Conservation (phyloP, 345 rosid species). For the Chamaenerion angustifolium region DNA sequence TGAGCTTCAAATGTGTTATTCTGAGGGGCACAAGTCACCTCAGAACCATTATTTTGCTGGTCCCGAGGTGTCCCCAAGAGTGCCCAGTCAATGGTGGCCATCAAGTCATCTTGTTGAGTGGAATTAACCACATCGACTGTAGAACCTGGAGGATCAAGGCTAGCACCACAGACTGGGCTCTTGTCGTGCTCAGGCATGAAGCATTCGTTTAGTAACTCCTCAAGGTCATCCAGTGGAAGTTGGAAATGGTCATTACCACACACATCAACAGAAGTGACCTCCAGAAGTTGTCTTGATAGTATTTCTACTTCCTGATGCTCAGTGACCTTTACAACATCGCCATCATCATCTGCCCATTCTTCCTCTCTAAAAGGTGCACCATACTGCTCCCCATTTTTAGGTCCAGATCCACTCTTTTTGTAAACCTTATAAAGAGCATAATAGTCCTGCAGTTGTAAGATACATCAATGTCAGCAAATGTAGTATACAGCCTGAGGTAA, state of each 20-base stretch:
- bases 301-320: slow-evolving; percentile 2
- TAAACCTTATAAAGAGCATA: slow-evolving; percentile 69
- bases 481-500: no score
- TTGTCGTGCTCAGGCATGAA: slow-evolving; percentile 17
- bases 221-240: slow-evolving; percentile 24
- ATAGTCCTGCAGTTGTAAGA: slow-evolving; percentile 28
- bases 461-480: background rate
- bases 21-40: slow-evolving; percentile 19
- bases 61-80: slow-evolving; percentile 20
- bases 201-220: slow-evolving; percentile 29
- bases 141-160: slow-evolving; percentile 4
- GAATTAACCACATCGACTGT: slow-evolving; percentile 10
- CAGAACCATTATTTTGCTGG: slow-evolving; percentile 22
- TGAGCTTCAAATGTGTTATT: slow-evolving; percentile 7
- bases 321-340: slow-evolving; percentile 9
- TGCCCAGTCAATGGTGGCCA: slow-evolving; percentile 15
- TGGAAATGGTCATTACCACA: slow-evolving; percentile 11
- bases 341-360: slow-evolving; percentile 62
- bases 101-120: slow-evolving; percentile 7
- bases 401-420: slow-evolving; percentile 94
- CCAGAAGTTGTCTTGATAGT: slow-evolving; percentile 17
- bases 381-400: slow-evolving; percentile 91
- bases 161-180: slow-evolving; percentile 4
- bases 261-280: slow-evolving; percentile 12
- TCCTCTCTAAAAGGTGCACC: slow-evolving; percentile 91